These are phyloP conservation scores for Ogataea nonfermentans DNA, from an alignment of 805 yeast genomes.

Conservation along the genomic window DNA sequence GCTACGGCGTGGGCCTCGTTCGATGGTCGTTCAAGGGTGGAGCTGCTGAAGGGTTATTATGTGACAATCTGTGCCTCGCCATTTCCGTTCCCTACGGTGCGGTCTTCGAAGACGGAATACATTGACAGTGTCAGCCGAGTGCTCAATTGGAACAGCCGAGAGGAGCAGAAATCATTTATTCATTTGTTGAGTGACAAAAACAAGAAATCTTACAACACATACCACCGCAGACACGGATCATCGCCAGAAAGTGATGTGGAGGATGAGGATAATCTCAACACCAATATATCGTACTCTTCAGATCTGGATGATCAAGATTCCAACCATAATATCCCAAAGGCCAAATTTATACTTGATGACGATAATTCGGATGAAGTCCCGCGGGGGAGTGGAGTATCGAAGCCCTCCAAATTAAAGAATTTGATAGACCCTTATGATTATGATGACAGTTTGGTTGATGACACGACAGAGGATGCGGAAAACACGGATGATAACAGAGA, in stretches of 20 bases:
- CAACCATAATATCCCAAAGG: neutral
- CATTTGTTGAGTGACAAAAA: slow-evolving; percentile 59
- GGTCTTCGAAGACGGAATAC: slow-evolving; percentile 69
- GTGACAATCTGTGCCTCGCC: slow-evolving; percentile 83
- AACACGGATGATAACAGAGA: slow-evolving; percentile 11
- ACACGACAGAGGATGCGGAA: neutral
- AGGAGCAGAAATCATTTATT: slow-evolving; percentile 78
- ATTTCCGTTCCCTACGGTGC: slow-evolving; percentile 92
- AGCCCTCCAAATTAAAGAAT: slow-evolving; percentile 21
- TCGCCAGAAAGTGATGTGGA: slow-evolving; percentile 23
- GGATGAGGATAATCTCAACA: slow-evolving; percentile 23
- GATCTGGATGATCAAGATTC: slow-evolving; percentile 1
- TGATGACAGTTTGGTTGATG: slow-evolving; percentile 6
- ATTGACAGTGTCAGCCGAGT: slow-evolving; percentile 83
- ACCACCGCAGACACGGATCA: slow-evolving; percentile 21
- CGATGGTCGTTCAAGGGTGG: slow-evolving; percentile 88
- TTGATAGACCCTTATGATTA: slow-evolving; percentile 10
- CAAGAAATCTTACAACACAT: slow-evolving; percentile 40
- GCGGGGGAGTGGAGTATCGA: slow-evolving; percentile 13
- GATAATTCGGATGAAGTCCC: slow-evolving; percentile 3
- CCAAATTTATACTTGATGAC: slow-evolving; percentile 9
- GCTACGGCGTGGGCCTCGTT: slow-evolving; percentile 96
- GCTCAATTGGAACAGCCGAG: slow-evolving; percentile 91
- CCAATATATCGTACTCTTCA: slow-evolving; percentile 5
- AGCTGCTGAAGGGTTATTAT: slow-evolving; percentile 78